Base-by-base conservation (phyloP, 805 yeast species). In the Spathaspora passalidarum region DNA sequence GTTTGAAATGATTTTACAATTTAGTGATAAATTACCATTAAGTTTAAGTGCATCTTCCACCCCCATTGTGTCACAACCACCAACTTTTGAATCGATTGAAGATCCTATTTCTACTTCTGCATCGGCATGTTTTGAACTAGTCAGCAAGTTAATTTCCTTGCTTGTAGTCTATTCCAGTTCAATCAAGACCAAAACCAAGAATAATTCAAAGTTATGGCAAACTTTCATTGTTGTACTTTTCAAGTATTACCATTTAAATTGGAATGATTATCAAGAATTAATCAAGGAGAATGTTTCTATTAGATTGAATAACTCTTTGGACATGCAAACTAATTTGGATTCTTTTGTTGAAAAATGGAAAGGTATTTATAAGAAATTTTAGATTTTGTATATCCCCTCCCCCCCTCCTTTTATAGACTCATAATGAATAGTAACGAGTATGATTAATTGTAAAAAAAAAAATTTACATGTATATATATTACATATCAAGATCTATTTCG, bases 401-500 rank as follows among this genome's bases (percentile, higher is more conserved):
- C 8, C 22, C 8, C 40, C 25, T 22, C n/a, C n/a, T 11, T 29
- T 29, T 29, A 29, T 29, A 29, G 34, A 29, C 34, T 29, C 13
- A n/a, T n/a, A 29, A 29, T 29, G 34, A 29, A 29, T 13, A 17
- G 6, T 22, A 22, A 22, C 25, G 9, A 22, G 9, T 6, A 22
- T 22, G 13, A 11, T 4, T 11, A 10, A 25, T 10, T 25, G 29
- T 25, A 25, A 25, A n/a, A 5, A 25, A 25, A 25, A 7, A 11
- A 25, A 25, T 22, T 22, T 22, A 11, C 6, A 20, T 10, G 13
- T 36, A 36, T 39, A 34, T 41, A 40, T 32, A 32, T 18, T 26
- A 47, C 75, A 72, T 67, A 48, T 82, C 86, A 38, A 84, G 54
- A 18, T 80, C 86, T 37, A 84, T 81, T 37, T 77, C 81, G 54